Base-by-base conservation (phyloP, 257 asterid genomes). In the Ophiorrhiza pumila region DNA sequence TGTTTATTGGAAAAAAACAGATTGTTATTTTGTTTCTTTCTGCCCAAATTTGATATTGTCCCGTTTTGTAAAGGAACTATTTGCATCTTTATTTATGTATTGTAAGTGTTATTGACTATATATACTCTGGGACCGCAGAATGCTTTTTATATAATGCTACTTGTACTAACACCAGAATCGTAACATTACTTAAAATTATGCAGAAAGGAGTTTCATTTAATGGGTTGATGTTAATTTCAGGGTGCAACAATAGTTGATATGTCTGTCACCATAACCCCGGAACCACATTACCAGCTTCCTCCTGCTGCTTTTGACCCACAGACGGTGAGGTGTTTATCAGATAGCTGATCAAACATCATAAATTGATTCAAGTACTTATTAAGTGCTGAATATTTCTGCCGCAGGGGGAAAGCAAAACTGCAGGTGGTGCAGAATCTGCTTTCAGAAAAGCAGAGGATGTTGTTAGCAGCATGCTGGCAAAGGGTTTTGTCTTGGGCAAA, bases 211-310 rank as follows among this genome's bases (percentile, higher is more conserved):
- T 60, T 41, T 35, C 17, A 22, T 34, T n/a, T 34, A 76, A 62
- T 15, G 7, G 57, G 9, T 50, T 76, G 12, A 35, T 7, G 15
- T 46, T 83, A 58, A 59, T 76, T 69, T 71, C 84, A 92, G 96
- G 96, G 98, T 49, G 98, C 98, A 84, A 92, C 98, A 57, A 92
- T 92, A 74, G 93, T 92, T 37, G 98, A 92, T 87, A 88, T 85
- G 96, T 78, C 94, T 12, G 96, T 92, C 68, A 80, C 81, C 13
- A 81, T 92, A 34, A 75, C 81, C 67, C 77, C 53, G n/a, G 96
- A 90, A 76, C 88, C 89, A 29, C 85, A 83, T 72, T 92, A 92
- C 87, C 80, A 82, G 81, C 91, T 92, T 78, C 96, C 98, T 67
- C 87, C 90, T 43, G 82, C 87, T 77, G 96, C 96, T 77, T 78